Base-by-base conservation (phyloP, 306 rosid species). In the Castanopsis chinensis region DNA sequence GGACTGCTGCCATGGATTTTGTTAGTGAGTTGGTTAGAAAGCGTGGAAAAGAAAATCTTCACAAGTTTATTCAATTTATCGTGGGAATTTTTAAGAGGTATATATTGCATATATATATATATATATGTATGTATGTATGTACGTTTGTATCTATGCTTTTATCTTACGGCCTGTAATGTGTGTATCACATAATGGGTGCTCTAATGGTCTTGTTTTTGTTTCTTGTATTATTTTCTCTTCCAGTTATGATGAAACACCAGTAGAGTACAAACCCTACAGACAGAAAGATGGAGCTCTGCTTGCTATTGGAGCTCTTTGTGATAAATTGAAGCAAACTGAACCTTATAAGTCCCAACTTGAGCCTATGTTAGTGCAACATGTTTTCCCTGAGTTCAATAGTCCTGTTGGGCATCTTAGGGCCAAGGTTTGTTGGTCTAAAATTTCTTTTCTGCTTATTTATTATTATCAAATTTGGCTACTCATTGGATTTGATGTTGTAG, bases 221-320 rank as follows among this genome's bases (percentile, higher is more conserved):
- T 35, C 59, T 60, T 54, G 4, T 71, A 18, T 18, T 45, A 64
- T 70, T 74, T 71, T 30, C 45, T 79, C 64, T 78, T 81, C 70
- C 82, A 94, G 98, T 85, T 92, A 94, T 75, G 98, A 90, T 77
- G 97, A 90, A 87, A 86, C 97, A 72, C 80, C 93, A 33, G 45
- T 64, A 75, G 97, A 90, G 82, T 85, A 78, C 86, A 94, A 94
- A 79, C 94, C 93, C 32, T 94, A 94, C 58, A 89, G 97, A 68
- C 94, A 92, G 89, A 94, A 94, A 81, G 98, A 94, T 84, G 98
- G 98, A 41, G 97, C 98, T 28, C 97, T 94, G 69, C 98, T 94
- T 86, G 98, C 97, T 67, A 91, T 94, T 69, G 98, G 98, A 75
- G 94, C 98, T 49, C 97, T 94, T 75, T 94, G 98, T 83, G 98